Evolutionary conservation across 2,329 filamentous ascomycete genomes (phyloP).

Genomic region (Monosporascus ibericus): DNA sequence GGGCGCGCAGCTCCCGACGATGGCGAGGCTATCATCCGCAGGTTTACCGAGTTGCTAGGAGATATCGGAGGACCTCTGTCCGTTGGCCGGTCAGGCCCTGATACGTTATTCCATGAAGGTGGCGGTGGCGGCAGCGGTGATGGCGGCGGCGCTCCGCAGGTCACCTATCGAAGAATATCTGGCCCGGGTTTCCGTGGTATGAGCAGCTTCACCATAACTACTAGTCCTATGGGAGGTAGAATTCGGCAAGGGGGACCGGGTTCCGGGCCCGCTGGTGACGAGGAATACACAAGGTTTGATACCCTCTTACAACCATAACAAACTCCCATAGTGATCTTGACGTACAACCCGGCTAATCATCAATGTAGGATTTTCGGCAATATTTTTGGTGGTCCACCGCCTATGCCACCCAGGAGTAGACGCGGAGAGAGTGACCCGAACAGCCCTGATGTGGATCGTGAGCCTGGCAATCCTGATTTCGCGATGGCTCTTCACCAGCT

Average conservation of each 20-base stretch:
- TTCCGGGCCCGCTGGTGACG: slow-evolving; percentile 19
- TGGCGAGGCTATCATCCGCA: slow-evolving; percentile 28
- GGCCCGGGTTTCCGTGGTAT: slow-evolving; percentile 30
- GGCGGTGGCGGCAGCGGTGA: slow-evolving; percentile 8
- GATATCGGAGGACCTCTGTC: slow-evolving; percentile 18
- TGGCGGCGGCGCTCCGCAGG: slow-evolving; percentile 11
- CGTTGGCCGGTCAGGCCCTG: slow-evolving; percentile 18
- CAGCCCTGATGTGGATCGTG: slow-evolving; percentile 14
- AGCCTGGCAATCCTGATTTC: slow-evolving; percentile 22
- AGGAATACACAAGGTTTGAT: slow-evolving; percentile 45
- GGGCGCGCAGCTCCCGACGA: slow-evolving; percentile 15
- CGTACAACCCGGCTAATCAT: slow-evolving; percentile 24
- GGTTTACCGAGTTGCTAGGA: slow-evolving; percentile 31
- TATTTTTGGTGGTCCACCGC: slow-evolving; percentile 36
- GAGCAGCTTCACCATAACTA: slow-evolving; percentile 44
- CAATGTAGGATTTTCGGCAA: slow-evolving; percentile 39
- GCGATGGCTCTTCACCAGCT: slow-evolving; percentile 43
- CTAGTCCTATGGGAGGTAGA: slow-evolving; percentile 26
- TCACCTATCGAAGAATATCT: slow-evolving; percentile 28
- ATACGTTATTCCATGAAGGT: slow-evolving; percentile 15
- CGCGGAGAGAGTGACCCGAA: slow-evolving; percentile 10
- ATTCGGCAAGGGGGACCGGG: slow-evolving; percentile 8
- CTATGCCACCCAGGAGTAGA: slow-evolving; percentile 16
- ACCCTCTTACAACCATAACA: slow-evolving; percentile 2
- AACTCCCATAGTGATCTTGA: too few relatives aligned